Evolutionary conservation across 208 protist species (phyloP).

Genomic region (Trypanosoma cruzi): DNA sequence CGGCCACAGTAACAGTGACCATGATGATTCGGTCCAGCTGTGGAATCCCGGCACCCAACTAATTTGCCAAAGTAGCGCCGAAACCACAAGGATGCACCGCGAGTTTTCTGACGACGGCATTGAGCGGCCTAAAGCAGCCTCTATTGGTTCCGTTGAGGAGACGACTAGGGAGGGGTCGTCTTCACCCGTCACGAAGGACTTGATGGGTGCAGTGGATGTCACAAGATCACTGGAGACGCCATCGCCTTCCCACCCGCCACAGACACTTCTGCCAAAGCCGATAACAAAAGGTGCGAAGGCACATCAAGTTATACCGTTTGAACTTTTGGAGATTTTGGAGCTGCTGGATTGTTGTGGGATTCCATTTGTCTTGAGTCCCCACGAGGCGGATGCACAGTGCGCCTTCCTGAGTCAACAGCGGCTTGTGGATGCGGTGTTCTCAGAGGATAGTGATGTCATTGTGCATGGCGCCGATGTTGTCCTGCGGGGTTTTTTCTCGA

Average conservation of each 20-base stretch:
- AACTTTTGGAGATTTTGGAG: constrained; percentile 73
- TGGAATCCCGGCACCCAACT: constrained; percentile 51
- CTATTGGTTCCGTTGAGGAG: neutral
- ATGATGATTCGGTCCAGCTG: constrained; percentile 24
- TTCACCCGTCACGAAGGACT: neutral
- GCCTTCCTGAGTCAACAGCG: constrained; percentile 73
- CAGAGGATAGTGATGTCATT: constrained; percentile 96
- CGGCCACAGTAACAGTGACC: neutral
- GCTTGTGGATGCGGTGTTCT: constrained; percentile 95
- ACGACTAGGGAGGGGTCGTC: neutral
- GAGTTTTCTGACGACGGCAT: constrained; percentile 1
- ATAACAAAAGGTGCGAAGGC: neutral
- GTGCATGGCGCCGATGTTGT: constrained; percentile 94
- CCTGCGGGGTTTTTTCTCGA: constrained; percentile 93
- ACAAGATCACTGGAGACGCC: neutral
- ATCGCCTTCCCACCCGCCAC: neutral
- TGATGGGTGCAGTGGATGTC: neutral
- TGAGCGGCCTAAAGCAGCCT: neutral
- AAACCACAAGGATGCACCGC: neutral
- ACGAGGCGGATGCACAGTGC: constrained; percentile 95
- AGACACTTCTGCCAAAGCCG: neutral
- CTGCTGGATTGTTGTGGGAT: constrained; percentile 87
- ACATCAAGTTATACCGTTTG: constrained; percentile 47
- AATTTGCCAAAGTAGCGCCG: neutral
- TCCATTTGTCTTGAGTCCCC: constrained; percentile 85